phyloP scores from a whole-genome alignment of 371 early-diverging fungal species.

The Mortierella sp. region DNA sequence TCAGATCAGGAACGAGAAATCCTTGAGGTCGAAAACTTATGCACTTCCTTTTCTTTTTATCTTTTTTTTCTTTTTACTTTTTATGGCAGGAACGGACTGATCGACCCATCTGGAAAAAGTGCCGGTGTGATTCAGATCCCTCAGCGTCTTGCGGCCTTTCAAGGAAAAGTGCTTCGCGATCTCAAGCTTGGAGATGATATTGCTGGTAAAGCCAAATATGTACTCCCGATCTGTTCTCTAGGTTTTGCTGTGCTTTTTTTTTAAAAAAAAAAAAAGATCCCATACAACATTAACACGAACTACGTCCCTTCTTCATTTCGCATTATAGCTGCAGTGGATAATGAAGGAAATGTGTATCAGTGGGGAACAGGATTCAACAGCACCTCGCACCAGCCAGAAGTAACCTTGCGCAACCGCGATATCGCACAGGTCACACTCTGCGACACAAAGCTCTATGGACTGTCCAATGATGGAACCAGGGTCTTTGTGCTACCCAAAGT shows the following conservation, averaged over 20 bases:
- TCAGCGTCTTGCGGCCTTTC: constrained; percentile 38
- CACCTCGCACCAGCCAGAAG: constrained; percentile 28
- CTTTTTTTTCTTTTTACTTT: neutral
- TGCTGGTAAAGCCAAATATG: constrained; percentile 32
- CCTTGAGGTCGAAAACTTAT: neutral
- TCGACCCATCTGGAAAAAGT: constrained; percentile 43
- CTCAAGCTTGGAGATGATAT: constrained; percentile 51
- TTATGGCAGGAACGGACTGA: constrained; percentile 31
- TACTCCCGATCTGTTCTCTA: neutral
- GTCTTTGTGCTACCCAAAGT: constrained; percentile 50
- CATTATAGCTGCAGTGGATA: constrained; percentile 51
- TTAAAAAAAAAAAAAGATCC: too few species aligned
- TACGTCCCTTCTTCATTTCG: neutral
- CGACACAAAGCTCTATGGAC: constrained; percentile 33
- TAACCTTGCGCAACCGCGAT: constrained; percentile 45
- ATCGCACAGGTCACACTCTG: constrained; percentile 43
- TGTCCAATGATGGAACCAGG: constrained; percentile 33
- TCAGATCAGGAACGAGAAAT: neutral
- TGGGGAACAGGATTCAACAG: constrained; percentile 54
- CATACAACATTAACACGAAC: too few species aligned
- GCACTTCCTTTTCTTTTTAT: neutral
- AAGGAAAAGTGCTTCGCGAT: constrained; percentile 49
- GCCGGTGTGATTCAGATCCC: constrained; percentile 49
- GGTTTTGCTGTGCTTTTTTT: neutral
- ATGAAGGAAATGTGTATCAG: constrained; percentile 54